Evolutionary conservation across 2,329 filamentous ascomycete genomes (phyloP).

Genomic region (Microsporum audouinii): DNA sequence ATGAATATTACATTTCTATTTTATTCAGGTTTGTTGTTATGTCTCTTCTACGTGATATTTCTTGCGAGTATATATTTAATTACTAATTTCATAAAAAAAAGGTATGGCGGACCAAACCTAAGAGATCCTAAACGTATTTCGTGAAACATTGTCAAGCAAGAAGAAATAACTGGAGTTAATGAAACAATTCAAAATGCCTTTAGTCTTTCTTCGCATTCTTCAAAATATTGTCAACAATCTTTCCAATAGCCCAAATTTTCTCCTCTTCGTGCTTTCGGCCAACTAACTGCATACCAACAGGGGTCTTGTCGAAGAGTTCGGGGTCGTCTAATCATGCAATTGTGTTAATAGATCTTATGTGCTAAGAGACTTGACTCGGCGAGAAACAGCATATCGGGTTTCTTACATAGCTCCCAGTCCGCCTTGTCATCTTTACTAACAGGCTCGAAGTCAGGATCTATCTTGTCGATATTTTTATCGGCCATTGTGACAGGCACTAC

Average conservation of each 20-base stretch:
- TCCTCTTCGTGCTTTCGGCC: slow-evolving; percentile 42
- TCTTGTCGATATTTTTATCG: slow-evolving; percentile 41
- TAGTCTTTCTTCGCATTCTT: background rate
- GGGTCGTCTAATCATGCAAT: slow-evolving; percentile 33
- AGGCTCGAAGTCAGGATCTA: slow-evolving; percentile 4
- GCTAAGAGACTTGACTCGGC: no score
- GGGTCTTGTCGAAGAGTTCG: slow-evolving; percentile 38
- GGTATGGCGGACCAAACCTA: background rate
- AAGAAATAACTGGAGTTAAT: background rate
- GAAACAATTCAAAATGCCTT: background rate
- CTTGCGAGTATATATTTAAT: background rate
- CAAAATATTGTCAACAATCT: slow-evolving; percentile 1
- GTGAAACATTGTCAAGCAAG: background rate
- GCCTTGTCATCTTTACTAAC: background rate
- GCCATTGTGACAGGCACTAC: slow-evolving; percentile 46
- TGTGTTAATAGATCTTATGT: slow-evolving; percentile 8
- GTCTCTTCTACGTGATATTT: background rate
- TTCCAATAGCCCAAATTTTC: slow-evolving; percentile 27
- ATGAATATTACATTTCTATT: background rate
- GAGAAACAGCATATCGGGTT: background rate
- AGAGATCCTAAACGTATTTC: background rate
- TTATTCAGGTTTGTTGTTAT: background rate
- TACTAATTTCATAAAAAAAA: background rate
- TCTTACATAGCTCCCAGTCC: background rate
- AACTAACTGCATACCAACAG: slow-evolving; percentile 40